Base-by-base conservation (phyloP, 768 basidiomycete species). In the Serendipita sp. region DNA sequence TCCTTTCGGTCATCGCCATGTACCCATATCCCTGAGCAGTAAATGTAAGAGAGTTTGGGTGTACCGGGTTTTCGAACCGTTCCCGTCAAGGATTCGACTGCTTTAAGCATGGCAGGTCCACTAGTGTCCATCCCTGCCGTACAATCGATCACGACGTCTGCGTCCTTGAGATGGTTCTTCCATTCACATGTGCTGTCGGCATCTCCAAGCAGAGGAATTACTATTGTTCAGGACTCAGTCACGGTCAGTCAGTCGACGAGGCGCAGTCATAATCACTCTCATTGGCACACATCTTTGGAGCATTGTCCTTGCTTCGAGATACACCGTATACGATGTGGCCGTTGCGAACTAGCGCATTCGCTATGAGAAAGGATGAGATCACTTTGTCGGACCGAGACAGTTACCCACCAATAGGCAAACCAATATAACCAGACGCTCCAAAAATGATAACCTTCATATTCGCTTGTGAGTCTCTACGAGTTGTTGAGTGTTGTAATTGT, bases 281-380 rank as follows among this genome's bases (percentile, higher is more conserved):
- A 67, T 78, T 75, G 4, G 70, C 71, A 0, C 73, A 71, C 0
- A 81, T 72, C 41, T 63, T 54, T 35, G 73, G 74, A 0, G 70
- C 75, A 56, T 77, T 78, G 1, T 53, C 68, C 10, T 65, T 53
- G 0, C 76, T 77, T 46, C 80, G 76, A 0, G 78, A 78, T 35
- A 74, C 68, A 16, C 79, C 79, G 64, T 78, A 79, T 0, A 80
- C 80, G 24, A 74, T 72, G 63, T 81, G 78, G 0, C 80, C 80
- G 0, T 75, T 76, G 34, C 79, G 76, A 7, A 74, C 72, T 38
- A 80, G 74, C 0, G 80, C 80, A 65, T 78, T 76, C 2, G 78
- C 74, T 53, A 32, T 16, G 32, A 53, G 7, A n/a, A 10, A 32
- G 5, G 32, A 7, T 53, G 5, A 53, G 5, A 7, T 7, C 38